Base-by-base conservation (phyloP, 305 asterid species). In the Fraxinus latifolia region DNA sequence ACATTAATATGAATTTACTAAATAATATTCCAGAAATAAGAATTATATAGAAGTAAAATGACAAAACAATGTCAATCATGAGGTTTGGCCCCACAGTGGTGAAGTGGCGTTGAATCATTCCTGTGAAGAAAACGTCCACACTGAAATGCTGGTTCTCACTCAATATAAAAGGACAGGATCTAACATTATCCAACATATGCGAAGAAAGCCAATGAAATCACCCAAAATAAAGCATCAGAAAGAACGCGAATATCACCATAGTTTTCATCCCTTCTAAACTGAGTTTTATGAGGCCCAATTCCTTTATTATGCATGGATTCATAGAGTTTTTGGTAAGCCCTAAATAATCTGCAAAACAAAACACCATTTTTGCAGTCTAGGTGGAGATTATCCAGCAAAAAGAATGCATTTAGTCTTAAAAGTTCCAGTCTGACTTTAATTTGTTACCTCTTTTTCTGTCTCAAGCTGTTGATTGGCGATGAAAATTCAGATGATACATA, bases 401-500 rank as follows among this genome's bases (percentile, higher is more conserved):
- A 80, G 74, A 80, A 78, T 37, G 75, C 14, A 39, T 79, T 80
- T 29, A 42, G 78, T 70, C 76, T 39, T 21, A 70, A 31, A 70
- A 85, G 81, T 32, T 36, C 75, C 87, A 53, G 77, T 62, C 76
- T 23, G 82, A 65, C 77, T 27, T 73, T 44, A 39, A 71, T 78
- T 25, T 36, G 47, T 87, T 85, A 93, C 99, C 97, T 91, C 82
- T 96, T 96, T 88, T 91, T 98, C 86, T 95, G 99, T 82, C 85
- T 89, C 82, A 80, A 79, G 89, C 89, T 90, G 87, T 88, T 91
- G 85, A 96, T 89, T 36, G 99, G 96, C 5, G 98, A 87, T 2
- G 99, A 88, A 89, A 95, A 93, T 86, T 95, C 98, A 77, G 99
- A 96, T 3, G 99, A 88, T 79, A 96, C 98, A 78, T 90, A 96